Base-by-base conservation (phyloP, 75 land plant species). In the Pinus taeda region DNA sequence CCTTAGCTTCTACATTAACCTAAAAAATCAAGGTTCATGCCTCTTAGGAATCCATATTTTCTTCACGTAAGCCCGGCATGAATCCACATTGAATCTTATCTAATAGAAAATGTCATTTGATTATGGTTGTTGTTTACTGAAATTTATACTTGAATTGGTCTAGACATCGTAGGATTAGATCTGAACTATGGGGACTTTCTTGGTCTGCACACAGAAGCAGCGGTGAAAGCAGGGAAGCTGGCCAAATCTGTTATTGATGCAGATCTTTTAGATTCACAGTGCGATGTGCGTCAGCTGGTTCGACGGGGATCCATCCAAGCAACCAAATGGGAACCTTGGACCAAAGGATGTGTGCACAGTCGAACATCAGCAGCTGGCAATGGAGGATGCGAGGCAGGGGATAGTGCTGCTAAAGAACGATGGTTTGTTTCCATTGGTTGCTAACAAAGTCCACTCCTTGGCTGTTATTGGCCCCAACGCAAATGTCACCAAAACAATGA, bases 391-490 rank as follows among this genome's bases (percentile, higher is more conserved):
- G 11, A 76, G 86, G 15, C 96, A 95, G 62, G 93, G 93, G 75
- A 86, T 93, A 42, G 98, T 95, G n/a, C 86, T 95, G 1, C 90
- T 95, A 13, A 95, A 93, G 78, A 95, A 95, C 78, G 73, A 83
- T 13, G 74, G 82, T 30, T 55, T 67, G 0, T 80, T 86, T 26
- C 90, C 90, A 24, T 71, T 87, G 4, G 71, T 53, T 20, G 11
- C 39, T 18, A 42, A 6, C 12, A 36, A 73, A 2, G 79, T 84
- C 63, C 83, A 76, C 21, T 83, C 86, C 39, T 59, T 97, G 22
- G 95, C 95, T 39, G 88, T 94, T 15, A 85, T 97, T 75, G 99
- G 99, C 9, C 99, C 98, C 21, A 89, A 97, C 75, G 90, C 92
- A 14, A 88, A 97, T 83, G 98, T 77, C 57, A 90, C 91, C 13